These are phyloP conservation scores for Colletotrichum sp. DNA, from an alignment of 2,329 filamentous ascomycete genomes.

Conservation along the genomic window DNA sequence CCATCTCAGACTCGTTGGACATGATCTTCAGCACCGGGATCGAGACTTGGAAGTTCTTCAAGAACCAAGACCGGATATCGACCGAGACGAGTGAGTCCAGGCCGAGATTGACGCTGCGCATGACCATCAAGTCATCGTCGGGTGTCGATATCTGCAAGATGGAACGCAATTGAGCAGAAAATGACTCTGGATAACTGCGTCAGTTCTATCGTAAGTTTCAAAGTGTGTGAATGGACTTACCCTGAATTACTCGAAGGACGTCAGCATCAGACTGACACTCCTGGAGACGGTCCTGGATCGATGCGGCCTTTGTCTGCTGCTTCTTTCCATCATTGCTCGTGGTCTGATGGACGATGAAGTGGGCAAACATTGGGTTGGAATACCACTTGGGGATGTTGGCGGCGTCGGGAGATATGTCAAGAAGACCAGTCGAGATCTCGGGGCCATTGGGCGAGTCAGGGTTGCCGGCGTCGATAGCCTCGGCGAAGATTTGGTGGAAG, in stretches of 20 bases:
- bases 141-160: constrained; percentile 22
- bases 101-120: constrained; percentile 23
- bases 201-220: neutral
- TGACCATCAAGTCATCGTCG: neutral
- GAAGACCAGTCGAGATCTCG: neutral
- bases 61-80: constrained; percentile 50
- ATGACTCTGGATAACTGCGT: neutral
- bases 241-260: neutral
- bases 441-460: constrained; percentile 13
- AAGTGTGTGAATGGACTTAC: neutral
- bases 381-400: neutral
- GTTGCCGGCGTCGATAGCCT: constrained; percentile 40
- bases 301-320: neutral
- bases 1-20: neutral
- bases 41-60: constrained; percentile 45
- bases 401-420: neutral
- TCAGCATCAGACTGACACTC: neutral
- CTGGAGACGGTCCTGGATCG: neutral
- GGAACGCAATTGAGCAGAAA: neutral
- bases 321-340: neutral
- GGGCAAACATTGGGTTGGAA: neutral
- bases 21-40: constrained; percentile 42
- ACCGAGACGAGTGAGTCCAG: constrained; percentile 30
- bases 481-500: constrained; percentile 44
- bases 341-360: neutral